Base-by-base conservation (phyloP, 2,329 filamentous ascomycete genomes). In the Aspergillus pseudoglaucus region DNA sequence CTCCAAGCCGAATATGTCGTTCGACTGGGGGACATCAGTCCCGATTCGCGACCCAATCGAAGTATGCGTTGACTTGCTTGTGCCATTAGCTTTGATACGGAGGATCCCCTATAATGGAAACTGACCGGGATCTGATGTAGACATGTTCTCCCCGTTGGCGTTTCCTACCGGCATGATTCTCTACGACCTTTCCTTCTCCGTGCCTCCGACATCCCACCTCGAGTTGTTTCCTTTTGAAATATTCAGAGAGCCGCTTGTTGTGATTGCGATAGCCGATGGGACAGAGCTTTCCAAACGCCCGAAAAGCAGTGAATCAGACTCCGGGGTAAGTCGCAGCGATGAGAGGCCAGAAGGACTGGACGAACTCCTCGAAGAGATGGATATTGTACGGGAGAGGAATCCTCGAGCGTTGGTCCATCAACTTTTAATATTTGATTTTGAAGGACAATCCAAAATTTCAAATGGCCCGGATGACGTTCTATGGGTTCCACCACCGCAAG, bases 71-170 rank as follows among this genome's bases (percentile, higher is more conserved):
- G 37, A n/a, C 27, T 35, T 20, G 22, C 43, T 40, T 35, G 33
- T 35, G 6, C 33, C 33, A n/a, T 35, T 30, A 30, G 25, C 12
- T 33, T 18, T 43, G 20, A 14, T 42, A 33, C 12, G 14, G 32
- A 30, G 42, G 30, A 15, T 27, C 9, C 22, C 14, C 14, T 44
- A 7, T 12, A 20, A 25, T 30, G 25, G 42, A 15, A 14, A 15
- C 27, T 27, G 27, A 33, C 25, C 27, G 17, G 17, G 25, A 12
- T 18, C 14, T 49, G 43, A 44, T 20, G 46, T 66, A 95, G 90
- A 89, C 69, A 90, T 93, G 84, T 96, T 97, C 71, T 95, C 89
- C 49, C 91, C 91, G 37, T 75, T 93, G 60, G 88, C 87, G 12
- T 95, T 93, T 67, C 90, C 89, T 9, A 81, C 84, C 57, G 91